Evolutionary conservation across 805 yeast species (phyloP), one percentile per base, ranked within the genome.

Genomic region (Yarrowia sp.): DNA sequence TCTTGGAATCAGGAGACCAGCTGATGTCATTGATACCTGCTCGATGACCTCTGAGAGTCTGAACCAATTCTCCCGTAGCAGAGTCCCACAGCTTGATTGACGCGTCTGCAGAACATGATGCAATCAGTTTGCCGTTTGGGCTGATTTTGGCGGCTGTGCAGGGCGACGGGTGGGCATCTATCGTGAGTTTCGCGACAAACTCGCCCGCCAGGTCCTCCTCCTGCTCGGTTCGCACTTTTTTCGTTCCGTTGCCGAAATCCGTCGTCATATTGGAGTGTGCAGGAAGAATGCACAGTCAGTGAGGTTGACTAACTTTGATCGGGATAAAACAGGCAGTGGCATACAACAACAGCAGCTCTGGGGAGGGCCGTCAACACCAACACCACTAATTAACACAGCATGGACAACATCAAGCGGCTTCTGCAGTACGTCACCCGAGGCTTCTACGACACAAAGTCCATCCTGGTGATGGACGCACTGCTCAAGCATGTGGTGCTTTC

Each of bases 401-500:
- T 76, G 79, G 80, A 77, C 24, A 72, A 71, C 17, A 79, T 83
- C 46, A 78, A 80, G 66, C 76, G 81, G 44, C 80, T 93, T 67
- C 78, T 93, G 64, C 83, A 96, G 66, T 86, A 88, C 69, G 97
- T 91, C 11, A 85, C 86, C 1, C 81, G 98, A 68, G 92, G 96
- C 17, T 95, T 93, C 77, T 95, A 92, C 73, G 87, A 90, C 36
- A 85, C 86, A 33, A 87, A 90, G n/a, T 89, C 89, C 69, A 87
- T 92, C 43, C 81, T 93, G 49, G 86, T 93, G 9, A 75, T 95
- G 68, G 99, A 93, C 75, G 97, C 98, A 1, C 79, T 93, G 6
- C 76, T 93, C 41, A 83, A 88, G 71, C 99, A 93, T 75, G 87
- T 92, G 16, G 97, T 93, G 10, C 81, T 93, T 32, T 88, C 92